These are phyloP conservation scores for Fraxinus quadrangulata DNA, from an alignment of 257 asterid genomes.

Conservation along the genomic window DNA sequence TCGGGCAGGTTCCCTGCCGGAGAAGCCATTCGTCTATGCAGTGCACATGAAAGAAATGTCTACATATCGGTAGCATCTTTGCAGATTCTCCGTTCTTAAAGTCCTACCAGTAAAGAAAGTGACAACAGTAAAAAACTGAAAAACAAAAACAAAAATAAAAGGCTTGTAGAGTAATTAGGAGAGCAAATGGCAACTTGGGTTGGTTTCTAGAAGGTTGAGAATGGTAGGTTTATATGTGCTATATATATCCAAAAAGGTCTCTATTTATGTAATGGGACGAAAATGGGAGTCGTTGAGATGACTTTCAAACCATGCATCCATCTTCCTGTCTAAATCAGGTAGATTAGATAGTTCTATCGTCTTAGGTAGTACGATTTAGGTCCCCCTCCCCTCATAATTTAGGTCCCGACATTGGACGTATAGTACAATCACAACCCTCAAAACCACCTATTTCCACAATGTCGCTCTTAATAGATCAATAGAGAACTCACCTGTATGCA, in stretches of 20 bases:
- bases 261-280: neutral
- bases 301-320: neutral
- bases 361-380: neutral
- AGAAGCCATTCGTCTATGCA: constrained; percentile 19
- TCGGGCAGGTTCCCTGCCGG: constrained; percentile 17
- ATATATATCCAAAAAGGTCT: neutral
- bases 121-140: neutral
- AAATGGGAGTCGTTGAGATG: neutral
- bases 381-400: neutral
- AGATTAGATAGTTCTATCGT: neutral
- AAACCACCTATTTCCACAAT: neutral
- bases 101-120: constrained; percentile 3
- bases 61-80: constrained; percentile 10
- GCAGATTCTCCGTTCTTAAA: neutral
- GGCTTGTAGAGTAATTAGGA: neutral
- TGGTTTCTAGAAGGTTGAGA: neutral
- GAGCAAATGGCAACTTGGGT: constrained; percentile 1
- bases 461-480: neutral
- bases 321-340: neutral
- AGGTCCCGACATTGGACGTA: neutral
- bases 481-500: constrained; percentile 41
- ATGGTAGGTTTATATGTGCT: neutral
- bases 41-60: constrained; percentile 15
- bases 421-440: neutral
- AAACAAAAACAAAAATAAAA: neutral